A percentile compares a stretch with the other conserved stretches of the same genome.
phyloP scores from a whole-genome alignment of 805 yeast species.

The Candida fluviatilis region DNA sequence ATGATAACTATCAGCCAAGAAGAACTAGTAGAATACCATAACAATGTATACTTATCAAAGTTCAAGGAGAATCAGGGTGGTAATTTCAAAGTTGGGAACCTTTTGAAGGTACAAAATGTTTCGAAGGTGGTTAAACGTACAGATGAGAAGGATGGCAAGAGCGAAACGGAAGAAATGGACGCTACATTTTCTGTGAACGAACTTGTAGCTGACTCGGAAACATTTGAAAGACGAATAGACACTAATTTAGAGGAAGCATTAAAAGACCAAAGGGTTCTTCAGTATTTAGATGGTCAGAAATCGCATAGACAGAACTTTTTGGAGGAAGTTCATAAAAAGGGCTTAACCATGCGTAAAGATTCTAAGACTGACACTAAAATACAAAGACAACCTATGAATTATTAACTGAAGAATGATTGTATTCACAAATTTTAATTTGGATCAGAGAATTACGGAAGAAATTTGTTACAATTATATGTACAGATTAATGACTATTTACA shows the following conservation, averaged over 20 bases:
- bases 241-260: neutral
- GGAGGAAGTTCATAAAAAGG: conserved; percentile 20
- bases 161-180: neutral
- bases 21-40: conserved; percentile 3
- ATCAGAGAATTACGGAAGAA: no score
- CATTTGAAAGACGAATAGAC: neutral
- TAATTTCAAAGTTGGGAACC: neutral
- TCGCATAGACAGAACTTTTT: conserved; percentile 19
- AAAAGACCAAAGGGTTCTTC: conserved; percentile 1
- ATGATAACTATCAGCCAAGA: neutral
- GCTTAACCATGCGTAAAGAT: conserved; percentile 11
- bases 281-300: conserved; percentile 10
- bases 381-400: conserved; percentile 5
- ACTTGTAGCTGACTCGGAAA: conserved; percentile 1
- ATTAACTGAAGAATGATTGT: neutral
- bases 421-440: neutral
- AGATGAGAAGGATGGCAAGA: neutral
- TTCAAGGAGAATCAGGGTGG: neutral
- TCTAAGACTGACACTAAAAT: neutral
- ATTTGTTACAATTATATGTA: no score
- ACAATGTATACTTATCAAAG: neutral
- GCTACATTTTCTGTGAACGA: neutral
- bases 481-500: conserved; percentile 4
- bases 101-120: neutral
- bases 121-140: neutral